A percentile compares a stretch with the other conserved stretches of the same genome.
phyloP scores from a whole-genome alignment of 805 yeast species.

The Saccharomycopsis capsularis region DNA sequence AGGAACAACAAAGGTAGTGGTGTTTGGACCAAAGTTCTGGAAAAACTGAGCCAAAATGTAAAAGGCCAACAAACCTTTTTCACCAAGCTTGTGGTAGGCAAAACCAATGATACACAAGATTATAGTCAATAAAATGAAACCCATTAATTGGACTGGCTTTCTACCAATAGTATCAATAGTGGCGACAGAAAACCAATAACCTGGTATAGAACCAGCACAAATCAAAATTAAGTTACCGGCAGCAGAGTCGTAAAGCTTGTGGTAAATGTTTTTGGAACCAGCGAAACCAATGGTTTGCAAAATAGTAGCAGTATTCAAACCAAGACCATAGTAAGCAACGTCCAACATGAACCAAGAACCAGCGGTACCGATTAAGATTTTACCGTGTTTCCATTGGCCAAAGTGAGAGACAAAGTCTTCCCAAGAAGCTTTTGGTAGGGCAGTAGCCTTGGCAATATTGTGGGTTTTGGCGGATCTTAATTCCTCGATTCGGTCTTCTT shows the following conservation, averaged over 20 bases:
- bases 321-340: slow-evolving; percentile 85
- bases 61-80: slow-evolving; percentile 63
- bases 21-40: slow-evolving; percentile 90
- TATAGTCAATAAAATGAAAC: slow-evolving; percentile 64
- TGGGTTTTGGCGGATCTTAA: slow-evolving; percentile 38
- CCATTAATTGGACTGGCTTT: slow-evolving; percentile 72
- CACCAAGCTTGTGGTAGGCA: slow-evolving; percentile 64
- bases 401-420: slow-evolving; percentile 68
- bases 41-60: slow-evolving; percentile 80
- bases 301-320: slow-evolving; percentile 74
- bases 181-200: slow-evolving; percentile 82
- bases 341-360: slow-evolving; percentile 88
- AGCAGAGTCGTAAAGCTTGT: slow-evolving; percentile 64
- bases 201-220: slow-evolving; percentile 94
- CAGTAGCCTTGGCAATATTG: slow-evolving; percentile 29
- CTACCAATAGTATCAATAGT: slow-evolving; percentile 79
- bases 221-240: slow-evolving; percentile 90
- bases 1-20: slow-evolving; percentile 84
- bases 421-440: slow-evolving; percentile 76
- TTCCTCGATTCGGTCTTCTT: slow-evolving; percentile 35
- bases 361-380: slow-evolving; percentile 80
- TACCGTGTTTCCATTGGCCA: slow-evolving; percentile 80
- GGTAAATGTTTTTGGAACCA: slow-evolving; percentile 60
- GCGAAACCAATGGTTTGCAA: slow-evolving; percentile 82
- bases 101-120: slow-evolving; percentile 78